phyloP scores from a whole-genome alignment of 2,329 filamentous ascomycete species.

The Lachnum nothofagi region DNA sequence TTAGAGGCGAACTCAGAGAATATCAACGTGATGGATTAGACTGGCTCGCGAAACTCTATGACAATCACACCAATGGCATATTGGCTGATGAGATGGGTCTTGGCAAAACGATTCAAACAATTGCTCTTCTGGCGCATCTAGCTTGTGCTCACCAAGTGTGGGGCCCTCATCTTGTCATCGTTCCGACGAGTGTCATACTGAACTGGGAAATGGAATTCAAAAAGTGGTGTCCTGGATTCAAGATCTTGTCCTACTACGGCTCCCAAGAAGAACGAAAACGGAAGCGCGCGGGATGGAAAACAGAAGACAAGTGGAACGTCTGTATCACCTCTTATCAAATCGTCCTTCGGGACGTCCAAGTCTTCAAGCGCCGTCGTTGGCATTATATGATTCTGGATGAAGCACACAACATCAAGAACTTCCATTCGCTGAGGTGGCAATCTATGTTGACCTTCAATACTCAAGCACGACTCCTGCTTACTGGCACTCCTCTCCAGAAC shows the following conservation, averaged over 20 bases:
- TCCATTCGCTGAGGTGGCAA: conserved; percentile 96
- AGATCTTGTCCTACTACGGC: conserved; percentile 95
- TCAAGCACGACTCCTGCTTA: conserved; percentile 77
- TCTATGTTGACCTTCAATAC: conserved; percentile 92
- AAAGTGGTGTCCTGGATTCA: conserved; percentile 97
- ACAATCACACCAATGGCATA: conserved; percentile 90
- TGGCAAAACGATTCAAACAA: conserved; percentile 97
- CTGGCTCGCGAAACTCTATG: conserved; percentile 91
- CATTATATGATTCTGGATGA: conserved; percentile 98
- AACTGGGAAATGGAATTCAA: conserved; percentile 99
- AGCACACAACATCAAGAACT: conserved; percentile 99
- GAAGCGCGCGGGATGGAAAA: conserved; percentile 89
- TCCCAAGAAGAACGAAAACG: conserved; percentile 84
- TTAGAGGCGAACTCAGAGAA: conserved; percentile 84
- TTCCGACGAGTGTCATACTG: conserved; percentile 95
- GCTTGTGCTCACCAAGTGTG: conserved; percentile 86
- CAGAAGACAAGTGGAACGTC: conserved; percentile 92
- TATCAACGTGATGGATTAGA: conserved; percentile 97
- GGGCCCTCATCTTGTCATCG: conserved; percentile 93
- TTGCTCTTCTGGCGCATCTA: conserved; percentile 85
- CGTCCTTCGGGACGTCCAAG: conserved; percentile 86
- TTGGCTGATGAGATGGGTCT: conserved; percentile 97
- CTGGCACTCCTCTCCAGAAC: conserved; percentile 93
- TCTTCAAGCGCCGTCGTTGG: conserved; percentile 89
- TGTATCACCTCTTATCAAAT: conserved; percentile 97